These are phyloP conservation scores for Boletus fagicola DNA, from an alignment of 768 basidiomycete genomes.

Conservation along the genomic window DNA sequence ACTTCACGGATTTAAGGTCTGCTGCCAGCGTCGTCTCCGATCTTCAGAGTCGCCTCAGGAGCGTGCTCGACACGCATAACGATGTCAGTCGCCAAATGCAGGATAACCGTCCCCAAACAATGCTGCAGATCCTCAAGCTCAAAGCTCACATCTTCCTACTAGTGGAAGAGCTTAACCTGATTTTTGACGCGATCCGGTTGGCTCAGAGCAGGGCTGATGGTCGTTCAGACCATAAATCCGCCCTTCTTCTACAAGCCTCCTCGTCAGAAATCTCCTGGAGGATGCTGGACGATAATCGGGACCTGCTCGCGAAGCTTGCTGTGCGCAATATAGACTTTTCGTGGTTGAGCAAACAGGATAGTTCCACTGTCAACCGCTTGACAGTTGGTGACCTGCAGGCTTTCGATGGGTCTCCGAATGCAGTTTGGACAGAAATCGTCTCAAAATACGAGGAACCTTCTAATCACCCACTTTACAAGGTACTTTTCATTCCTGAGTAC, in stretches of 20 bases:
- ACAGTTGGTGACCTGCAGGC: slow-evolving; percentile 76
- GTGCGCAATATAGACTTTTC: slow-evolving; percentile 74
- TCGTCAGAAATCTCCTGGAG: slow-evolving; percentile 89
- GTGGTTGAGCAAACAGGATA: slow-evolving; percentile 85
- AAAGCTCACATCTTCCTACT: slow-evolving; percentile 71
- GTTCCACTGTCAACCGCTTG: slow-evolving; percentile 77
- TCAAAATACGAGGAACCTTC: slow-evolving; percentile 71
- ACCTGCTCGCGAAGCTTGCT: slow-evolving; percentile 83
- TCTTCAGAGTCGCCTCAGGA: slow-evolving; percentile 72
- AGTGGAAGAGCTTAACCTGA: slow-evolving; percentile 73
- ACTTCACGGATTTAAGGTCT: slow-evolving; percentile 74
- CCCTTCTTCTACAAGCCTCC: slow-evolving; percentile 74
- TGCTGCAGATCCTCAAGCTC: slow-evolving; percentile 60
- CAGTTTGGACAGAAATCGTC: slow-evolving; percentile 85
- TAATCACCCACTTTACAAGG: slow-evolving; percentile 72
- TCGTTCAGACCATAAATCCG: slow-evolving; percentile 71
- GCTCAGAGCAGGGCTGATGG: slow-evolving; percentile 74
- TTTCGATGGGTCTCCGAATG: slow-evolving; percentile 80
- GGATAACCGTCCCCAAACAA: slow-evolving; percentile 38
- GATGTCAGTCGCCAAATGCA: slow-evolving; percentile 38
- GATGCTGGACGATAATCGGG: slow-evolving; percentile 74
- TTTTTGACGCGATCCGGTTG: slow-evolving; percentile 84
- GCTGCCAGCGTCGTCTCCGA: slow-evolving; percentile 69
- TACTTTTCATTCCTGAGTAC: slow-evolving; percentile 24
- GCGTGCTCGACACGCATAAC: slow-evolving; percentile 51